Percentiles rank a stretch among this genome's conserved stretches.
These are phyloP conservation scores for Zygoascus flipseniorum DNA, from an alignment of 805 yeast species.

Conservation along the genomic window DNA sequence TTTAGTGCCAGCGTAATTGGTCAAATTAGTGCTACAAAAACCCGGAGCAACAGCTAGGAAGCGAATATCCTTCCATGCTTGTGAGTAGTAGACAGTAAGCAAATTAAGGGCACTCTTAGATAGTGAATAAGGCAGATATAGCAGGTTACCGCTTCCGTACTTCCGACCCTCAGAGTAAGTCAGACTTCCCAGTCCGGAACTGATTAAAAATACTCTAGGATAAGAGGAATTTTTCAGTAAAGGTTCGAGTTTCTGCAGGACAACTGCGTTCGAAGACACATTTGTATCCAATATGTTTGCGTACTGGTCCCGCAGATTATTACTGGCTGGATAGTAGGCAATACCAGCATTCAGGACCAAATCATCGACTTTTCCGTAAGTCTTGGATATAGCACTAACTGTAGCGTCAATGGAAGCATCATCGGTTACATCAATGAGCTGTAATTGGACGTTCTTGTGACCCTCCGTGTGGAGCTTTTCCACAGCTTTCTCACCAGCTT, in stretches of 20 bases:
- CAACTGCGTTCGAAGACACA: not conserved
- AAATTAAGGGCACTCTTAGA: not conserved
- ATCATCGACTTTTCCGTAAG: conserved; percentile 1
- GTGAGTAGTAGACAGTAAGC: not conserved
- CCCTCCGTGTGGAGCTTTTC: not conserved
- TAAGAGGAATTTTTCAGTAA: not conserved
- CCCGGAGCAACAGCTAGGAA: not conserved
- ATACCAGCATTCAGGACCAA: conserved; percentile 1
- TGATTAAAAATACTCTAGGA: not conserved
- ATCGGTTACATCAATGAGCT: not conserved
- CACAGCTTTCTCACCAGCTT: not conserved
- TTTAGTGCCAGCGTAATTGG: not conserved
- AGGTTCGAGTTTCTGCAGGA: not conserved
- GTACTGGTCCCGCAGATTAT: not conserved
- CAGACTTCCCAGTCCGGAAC: not conserved
- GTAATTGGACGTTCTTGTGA: not conserved
- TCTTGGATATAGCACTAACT: too few species aligned
- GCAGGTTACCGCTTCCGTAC: not conserved
- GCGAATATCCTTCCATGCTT: not conserved
- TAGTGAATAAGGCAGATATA: not conserved
- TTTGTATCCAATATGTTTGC: not conserved
- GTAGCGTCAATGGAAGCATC: not conserved
- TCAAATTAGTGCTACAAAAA: not conserved
- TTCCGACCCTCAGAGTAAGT: not conserved
- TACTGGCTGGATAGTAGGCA: not conserved